Percentiles rank a stretch among this genome's conserved stretches.
Conservation (phyloP, 352 stramenopile genomes). For the Pythium pyrilobum region DNA sequence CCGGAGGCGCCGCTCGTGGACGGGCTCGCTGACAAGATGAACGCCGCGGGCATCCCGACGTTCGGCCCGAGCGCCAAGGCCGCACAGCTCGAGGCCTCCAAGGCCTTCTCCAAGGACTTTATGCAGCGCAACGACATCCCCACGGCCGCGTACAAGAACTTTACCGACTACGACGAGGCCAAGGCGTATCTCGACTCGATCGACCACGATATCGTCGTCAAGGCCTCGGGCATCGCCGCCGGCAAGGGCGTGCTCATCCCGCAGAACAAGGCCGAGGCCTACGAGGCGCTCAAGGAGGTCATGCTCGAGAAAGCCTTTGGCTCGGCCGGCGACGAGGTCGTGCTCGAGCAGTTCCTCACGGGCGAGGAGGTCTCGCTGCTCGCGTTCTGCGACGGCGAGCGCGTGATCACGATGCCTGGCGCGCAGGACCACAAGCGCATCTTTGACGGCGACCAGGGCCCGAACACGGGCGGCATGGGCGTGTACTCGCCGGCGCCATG, state of each 20-base stretch:
- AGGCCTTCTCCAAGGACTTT: slow-evolving; percentile 99
- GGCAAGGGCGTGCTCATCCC: slow-evolving; percentile 99
- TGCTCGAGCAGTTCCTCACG: slow-evolving; percentile 98
- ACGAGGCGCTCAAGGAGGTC: slow-evolving; percentile 94
- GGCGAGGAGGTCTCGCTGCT: slow-evolving; percentile 97
- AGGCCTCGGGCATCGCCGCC: slow-evolving; percentile 98
- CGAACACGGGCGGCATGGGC: slow-evolving; percentile 99
- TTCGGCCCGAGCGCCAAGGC: slow-evolving; percentile 96
- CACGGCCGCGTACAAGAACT: slow-evolving; percentile 97
- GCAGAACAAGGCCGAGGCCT: slow-evolving; percentile 88
- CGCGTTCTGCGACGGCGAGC: slow-evolving; percentile 97
- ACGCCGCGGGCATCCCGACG: slow-evolving; percentile 85
- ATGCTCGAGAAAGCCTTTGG: slow-evolving; percentile 98
- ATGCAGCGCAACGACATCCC: slow-evolving; percentile 97
- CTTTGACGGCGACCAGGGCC: slow-evolving; percentile 94
- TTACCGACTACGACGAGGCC: slow-evolving; percentile 90
- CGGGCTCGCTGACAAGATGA: slow-evolving; percentile 94
- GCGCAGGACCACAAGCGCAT: slow-evolving; percentile 99
- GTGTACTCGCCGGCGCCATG: slow-evolving; percentile 97
- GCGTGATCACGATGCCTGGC: slow-evolving; percentile 93
- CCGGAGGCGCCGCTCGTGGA: slow-evolving; percentile 96
- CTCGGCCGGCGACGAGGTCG: slow-evolving; percentile 93
- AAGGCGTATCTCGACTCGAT: slow-evolving; percentile 92
- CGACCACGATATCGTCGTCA: slow-evolving; percentile 96
- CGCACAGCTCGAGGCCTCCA: slow-evolving; percentile 97